Base-by-base conservation (phyloP, 2,329 filamentous ascomycete species). In the Emydomyces testavorans region DNA sequence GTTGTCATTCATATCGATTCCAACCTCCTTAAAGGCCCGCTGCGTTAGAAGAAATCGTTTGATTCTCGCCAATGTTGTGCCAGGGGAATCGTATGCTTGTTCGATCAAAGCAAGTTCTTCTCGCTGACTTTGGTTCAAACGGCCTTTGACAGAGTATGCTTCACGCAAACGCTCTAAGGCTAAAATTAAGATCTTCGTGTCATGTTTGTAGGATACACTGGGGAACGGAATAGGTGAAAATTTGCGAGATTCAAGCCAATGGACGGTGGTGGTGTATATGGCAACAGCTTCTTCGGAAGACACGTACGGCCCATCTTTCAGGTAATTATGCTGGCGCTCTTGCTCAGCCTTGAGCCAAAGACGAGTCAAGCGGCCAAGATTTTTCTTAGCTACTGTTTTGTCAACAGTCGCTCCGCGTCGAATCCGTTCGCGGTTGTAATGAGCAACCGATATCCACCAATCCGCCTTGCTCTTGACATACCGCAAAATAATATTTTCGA, bases 1-100 rank as follows among this genome's bases (percentile, higher is more conserved):
- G 62, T 98, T 98, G 70, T 98, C 92, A 65, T 98, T 98, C 92
- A 98, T 98, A 63, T 98, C 92, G 56, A 98, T 98, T 48, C 90
- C 92, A 37, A 98, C 92, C 68, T 98, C 92, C 70, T 98, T 98
- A 77, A 98, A 98, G 1, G 93, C 92, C 65, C 92, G 80, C 63
- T 98, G 92, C 0, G 93, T 98, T 37, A 98, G 78, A 53, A 98
- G 73, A 73, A 96, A 96, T 41, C 92, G 84, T 74, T 98, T 98
- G 71, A 98, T 98, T 50, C 92, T 78, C 54, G 94, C 90, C 50
- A 98, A 67, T 0, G 92, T 96, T 1, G 92, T 98, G 51, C 92
- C 92, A 1, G 93, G 92, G 53, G 89, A 95, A 63, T 98, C 92
- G 58, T 98, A 98, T 3, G 92, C 93, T 67, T 98, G 92, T 62